Evolutionary conservation across 495 filamentous ascomycete species (phyloP).

Genomic region (Mycothermus thermophilus): DNA sequence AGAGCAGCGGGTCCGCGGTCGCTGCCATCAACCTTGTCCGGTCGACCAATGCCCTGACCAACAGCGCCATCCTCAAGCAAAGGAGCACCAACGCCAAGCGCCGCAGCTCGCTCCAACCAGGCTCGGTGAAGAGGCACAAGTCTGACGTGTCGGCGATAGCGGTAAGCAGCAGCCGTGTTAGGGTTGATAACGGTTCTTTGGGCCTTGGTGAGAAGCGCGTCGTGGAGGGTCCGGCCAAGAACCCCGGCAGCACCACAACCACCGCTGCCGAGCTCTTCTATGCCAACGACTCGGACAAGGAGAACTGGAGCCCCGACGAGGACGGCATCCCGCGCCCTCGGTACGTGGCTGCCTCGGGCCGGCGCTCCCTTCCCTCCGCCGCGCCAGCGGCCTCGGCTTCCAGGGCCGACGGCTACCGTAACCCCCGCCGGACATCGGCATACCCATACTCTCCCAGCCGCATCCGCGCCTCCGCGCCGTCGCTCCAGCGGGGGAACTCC

Average conservation of each 20-base stretch:
- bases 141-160: background rate
- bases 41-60: constrained; percentile 45
- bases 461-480: constrained; percentile 24
- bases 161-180: background rate
- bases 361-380: constrained; percentile 13
- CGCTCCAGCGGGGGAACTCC: constrained; percentile 10
- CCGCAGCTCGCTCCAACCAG: no score
- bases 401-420: background rate
- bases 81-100: constrained; percentile 40
- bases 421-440: background rate
- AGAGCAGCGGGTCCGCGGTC: constrained; percentile 55
- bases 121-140: background rate
- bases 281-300: constrained; percentile 72
- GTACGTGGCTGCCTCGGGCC: constrained; percentile 4
- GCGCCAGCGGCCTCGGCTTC: constrained; percentile 6
- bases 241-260: constrained; percentile 28
- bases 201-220: background rate
- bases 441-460: constrained; percentile 15
- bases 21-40: constrained; percentile 60
- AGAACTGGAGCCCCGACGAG: constrained; percentile 63
- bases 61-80: constrained; percentile 30
- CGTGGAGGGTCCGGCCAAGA: constrained; percentile 16
- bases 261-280: constrained; percentile 18
- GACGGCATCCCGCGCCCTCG: constrained; percentile 30
- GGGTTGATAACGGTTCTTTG: background rate